Base-by-base conservation (phyloP, 805 yeast species). In the Maudiozyma pseudohumilis region DNA sequence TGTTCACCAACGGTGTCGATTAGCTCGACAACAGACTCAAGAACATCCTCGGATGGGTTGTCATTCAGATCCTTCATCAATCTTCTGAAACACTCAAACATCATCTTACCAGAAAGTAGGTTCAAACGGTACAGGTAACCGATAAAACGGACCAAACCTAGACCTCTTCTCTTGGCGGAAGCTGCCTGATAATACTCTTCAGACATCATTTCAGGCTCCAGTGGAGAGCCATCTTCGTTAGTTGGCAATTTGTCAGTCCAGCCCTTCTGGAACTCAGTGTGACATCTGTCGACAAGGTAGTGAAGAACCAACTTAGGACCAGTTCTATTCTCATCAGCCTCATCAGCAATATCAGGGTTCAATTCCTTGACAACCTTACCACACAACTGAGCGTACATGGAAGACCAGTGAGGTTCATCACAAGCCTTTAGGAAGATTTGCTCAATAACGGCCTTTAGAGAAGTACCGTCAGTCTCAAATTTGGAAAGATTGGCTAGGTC, bases 371-470 rank as follows among this genome's bases (percentile, higher is more conserved):
- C 76, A 68, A 88, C 74, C 60, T 78, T 79, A 43, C 80, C 80
- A 64, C 95, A 86, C 68, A 89, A 80, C 52, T 79, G 80, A 6
- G 97, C 97, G 61, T 92, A 92, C 84, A 92, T 86, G 31, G 80
- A 74, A 23, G 96, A 85, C 97, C 97, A 92, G 63, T 87, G 92
- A 33, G 96, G 94, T 68, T 92, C 99, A 62, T 92, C 99, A 60
- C 88, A 79, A 13, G 98, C 97, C 66, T 92, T 92, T 43, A 87
- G 89, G 64, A 89, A 89, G 1, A 94, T 82, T 42, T 83, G 72
- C 48, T 82, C 84, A 41, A 92, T 75, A 36, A 88, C 84, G 53
- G 75, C 75, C 52, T 80, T 81, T 46, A 89, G 67, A 8, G 96
- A 77, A 48, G 74, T 72, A 36, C 89, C 89, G 53, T 87, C 84